Evolutionary conservation across 306 rosid species (phyloP).

Genomic region (Rosa persica): DNA sequence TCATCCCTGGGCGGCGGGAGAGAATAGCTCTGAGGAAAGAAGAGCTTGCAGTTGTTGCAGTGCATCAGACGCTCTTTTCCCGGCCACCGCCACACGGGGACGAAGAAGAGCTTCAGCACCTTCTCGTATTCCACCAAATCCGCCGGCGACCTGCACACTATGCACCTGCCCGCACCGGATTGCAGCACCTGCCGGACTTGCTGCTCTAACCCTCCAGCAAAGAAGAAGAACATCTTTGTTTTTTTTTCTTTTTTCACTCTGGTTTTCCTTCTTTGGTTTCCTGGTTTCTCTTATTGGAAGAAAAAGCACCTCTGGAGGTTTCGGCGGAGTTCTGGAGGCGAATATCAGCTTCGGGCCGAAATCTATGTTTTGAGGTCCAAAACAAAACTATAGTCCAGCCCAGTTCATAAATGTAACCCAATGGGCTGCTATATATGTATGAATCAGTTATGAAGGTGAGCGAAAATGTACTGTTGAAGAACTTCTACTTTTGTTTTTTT

Average conservation of each 20-base stretch:
- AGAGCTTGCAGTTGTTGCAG: slow-evolving; percentile 61
- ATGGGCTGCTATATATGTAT: no score
- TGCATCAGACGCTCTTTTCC: slow-evolving; percentile 60
- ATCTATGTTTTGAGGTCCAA: background rate
- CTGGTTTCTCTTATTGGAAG: background rate
- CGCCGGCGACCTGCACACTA: slow-evolving; percentile 51
- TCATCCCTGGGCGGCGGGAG: slow-evolving; percentile 35
- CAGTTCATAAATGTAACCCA: background rate
- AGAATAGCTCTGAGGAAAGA: slow-evolving; percentile 56
- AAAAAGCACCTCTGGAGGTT: background rate
- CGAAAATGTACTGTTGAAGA: no score
- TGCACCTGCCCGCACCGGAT: slow-evolving; percentile 64
- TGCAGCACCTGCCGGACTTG: slow-evolving; percentile 69
- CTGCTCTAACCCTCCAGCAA: slow-evolving; percentile 71
- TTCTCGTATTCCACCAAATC: slow-evolving; percentile 80
- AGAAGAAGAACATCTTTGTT: slow-evolving; percentile 70
- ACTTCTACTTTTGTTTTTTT: background rate
- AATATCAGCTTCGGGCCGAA: background rate
- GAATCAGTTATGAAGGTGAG: no score
- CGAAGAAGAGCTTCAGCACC: slow-evolving; percentile 76
- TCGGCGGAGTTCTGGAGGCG: background rate
- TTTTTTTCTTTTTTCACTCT: no score
- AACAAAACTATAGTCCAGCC: background rate
- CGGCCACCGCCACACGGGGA: slow-evolving; percentile 90
- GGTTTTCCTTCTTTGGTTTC: background rate